Conservation (phyloP, 768 basidiomycete genomes). For the Hebeloma cylindrosporum region DNA sequence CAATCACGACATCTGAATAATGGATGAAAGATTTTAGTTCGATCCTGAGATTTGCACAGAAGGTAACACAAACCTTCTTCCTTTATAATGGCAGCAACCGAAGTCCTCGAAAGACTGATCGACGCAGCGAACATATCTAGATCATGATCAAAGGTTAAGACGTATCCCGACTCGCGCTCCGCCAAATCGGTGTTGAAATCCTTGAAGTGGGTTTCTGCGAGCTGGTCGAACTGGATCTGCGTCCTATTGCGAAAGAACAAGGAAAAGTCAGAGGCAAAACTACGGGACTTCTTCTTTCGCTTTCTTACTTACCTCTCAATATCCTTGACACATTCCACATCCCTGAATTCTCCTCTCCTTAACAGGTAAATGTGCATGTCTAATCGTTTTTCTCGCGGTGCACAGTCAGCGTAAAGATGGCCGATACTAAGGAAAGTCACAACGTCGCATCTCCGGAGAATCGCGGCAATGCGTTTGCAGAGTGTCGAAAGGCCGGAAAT, state of each 20-base stretch:
- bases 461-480: constrained; percentile 87
- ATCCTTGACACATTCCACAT: constrained; percentile 91
- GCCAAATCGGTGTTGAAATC: constrained; percentile 84
- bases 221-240: constrained; percentile 90
- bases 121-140: constrained; percentile 93
- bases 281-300: too few species aligned
- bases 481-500: constrained; percentile 78
- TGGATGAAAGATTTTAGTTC: neutral
- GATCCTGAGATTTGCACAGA: neutral
- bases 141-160: constrained; percentile 83
- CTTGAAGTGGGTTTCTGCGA: constrained; percentile 83
- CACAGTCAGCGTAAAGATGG: constrained; percentile 79
- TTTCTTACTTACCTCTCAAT: constrained; percentile 69
- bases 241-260: constrained; percentile 51
- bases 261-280: constrained; percentile 1
- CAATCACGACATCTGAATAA: constrained; percentile 62
- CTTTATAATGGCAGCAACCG: constrained; percentile 65
- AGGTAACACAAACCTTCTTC: constrained; percentile 67
- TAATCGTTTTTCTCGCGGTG: constrained; percentile 85
- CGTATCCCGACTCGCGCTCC: constrained; percentile 85
- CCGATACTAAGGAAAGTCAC: constrained; percentile 87
- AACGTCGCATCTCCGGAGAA: constrained; percentile 78
- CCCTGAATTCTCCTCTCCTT: constrained; percentile 86
- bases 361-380: constrained; percentile 89
- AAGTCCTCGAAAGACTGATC: constrained; percentile 86